Evolutionary conservation across 768 basidiomycete species (phyloP), one percentile per base, ranked within the genome.

Genomic region (Trametes maxima): DNA sequence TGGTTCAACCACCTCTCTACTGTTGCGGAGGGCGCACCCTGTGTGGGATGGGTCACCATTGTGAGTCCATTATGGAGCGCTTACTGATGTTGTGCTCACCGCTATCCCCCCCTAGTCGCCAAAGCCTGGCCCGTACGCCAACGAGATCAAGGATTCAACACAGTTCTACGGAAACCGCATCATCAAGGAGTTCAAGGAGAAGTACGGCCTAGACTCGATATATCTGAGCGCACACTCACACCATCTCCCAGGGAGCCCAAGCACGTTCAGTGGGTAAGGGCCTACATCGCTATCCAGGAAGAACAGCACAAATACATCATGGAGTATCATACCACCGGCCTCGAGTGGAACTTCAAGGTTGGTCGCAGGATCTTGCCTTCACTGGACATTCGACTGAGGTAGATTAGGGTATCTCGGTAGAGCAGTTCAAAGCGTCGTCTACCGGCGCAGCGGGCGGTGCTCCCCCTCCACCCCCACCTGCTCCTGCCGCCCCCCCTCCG

Each of bases 121-220:
- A 7, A 93, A 91, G 70, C 96, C 96, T 0, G 92, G 82, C 5
- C 84, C 89, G 24, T 89, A 82, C 65, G 79, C 98, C n/a, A 78
- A 74, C 17, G 92, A 95, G 50, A 83, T 90, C 74, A 95, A 91
- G 74, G 94, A 98, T 24, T 85, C 91, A 3, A 84, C 89, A 12
- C 81, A 85, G 69, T 99, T 93, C 77, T 98, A 94, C 73, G 88
- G 87, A 1, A 93, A 97, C 74, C 86, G 88, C 60, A 83, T 98
- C 47, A 87, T 94, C 75, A 93, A 94, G 74, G 93, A 95, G 64
- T 93, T 83, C 81, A 98, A 94, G 73, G 92, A 93, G 7, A 93
- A 92, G 96, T 94, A 61, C 45, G 45, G 21, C n/a, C 7, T 13
- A 2, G 2, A 22, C 40, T 48, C 39, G 19, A 54, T 28, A 22